phyloP scores from a whole-genome alignment of 306 rosid genomes.

The Ziziphus jujuba region DNA sequence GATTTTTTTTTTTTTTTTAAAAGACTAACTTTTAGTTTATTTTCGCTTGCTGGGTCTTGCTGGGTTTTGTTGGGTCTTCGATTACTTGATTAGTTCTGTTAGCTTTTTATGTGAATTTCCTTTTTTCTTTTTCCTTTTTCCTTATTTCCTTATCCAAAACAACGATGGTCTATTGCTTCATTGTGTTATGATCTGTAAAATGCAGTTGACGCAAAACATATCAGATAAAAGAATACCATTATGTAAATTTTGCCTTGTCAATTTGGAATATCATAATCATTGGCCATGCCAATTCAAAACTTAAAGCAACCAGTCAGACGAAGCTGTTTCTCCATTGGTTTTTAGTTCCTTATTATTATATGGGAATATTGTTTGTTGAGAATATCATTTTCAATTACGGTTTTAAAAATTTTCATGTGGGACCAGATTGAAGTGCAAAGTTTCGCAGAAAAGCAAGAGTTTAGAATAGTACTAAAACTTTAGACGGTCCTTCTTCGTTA shows the following conservation, averaged over 20 bases:
- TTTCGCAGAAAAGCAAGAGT: too few relatives aligned
- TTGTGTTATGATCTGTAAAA: not conserved
- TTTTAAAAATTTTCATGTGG: slow-evolving; percentile 5
- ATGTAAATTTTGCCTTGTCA: not conserved
- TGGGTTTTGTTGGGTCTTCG: too few relatives aligned
- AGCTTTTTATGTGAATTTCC: too few relatives aligned
- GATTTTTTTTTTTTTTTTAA: not conserved
- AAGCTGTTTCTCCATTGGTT: not conserved
- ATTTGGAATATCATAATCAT: too few relatives aligned
- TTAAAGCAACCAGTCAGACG: not conserved
- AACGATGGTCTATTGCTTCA: not conserved
- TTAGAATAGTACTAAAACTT: not conserved
- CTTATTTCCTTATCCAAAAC: too few relatives aligned
- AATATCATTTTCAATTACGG: not conserved
- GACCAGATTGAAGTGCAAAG: not conserved
- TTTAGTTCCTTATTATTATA: not conserved
- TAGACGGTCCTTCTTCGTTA: too few relatives aligned
- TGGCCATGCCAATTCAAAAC: not conserved
- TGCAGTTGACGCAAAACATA: too few relatives aligned
- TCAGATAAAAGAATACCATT: too few relatives aligned
- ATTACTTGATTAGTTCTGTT: too few relatives aligned
- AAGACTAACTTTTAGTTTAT: not conserved
- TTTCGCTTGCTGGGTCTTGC: too few relatives aligned
- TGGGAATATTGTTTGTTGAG: not conserved
- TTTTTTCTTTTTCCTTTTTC: too few relatives aligned